Base-by-base conservation (phyloP, 192 early-diverging fungal genomes). In the Backusella psychrophila region DNA sequence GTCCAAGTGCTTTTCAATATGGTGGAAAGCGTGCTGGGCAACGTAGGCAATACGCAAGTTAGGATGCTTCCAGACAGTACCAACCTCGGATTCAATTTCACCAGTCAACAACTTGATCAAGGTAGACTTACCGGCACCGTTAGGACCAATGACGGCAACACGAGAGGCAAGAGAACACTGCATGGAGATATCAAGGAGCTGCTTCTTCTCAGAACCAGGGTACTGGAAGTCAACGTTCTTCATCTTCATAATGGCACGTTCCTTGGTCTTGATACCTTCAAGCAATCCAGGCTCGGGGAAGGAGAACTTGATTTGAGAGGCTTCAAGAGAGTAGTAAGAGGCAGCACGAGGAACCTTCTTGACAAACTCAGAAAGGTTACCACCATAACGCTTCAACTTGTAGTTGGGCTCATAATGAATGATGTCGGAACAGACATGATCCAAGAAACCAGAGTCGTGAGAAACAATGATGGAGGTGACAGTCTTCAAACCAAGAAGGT, bases 11-110 rank as follows among this genome's bases (percentile, higher is more conserved):
- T 91, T 89, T 78, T 95, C 92, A 77, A 95, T 85, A 82, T 95
- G 92, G 83, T 94, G 92, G 92, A 95, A 94, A 68, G 92, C 91
- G 85, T 95, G 94, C 83, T 95, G 93, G 46, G 93, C 92, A 59
- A 95, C 91, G 78, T 94, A 94, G 68, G 89, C 94, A 78, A 95
- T 88, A 84, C 93, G 93, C 79, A 93, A 85, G 85, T 94, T 93
- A 69, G 91, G 91, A 82, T 95, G 92, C 81, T 91, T 93, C 89
- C 90, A 93, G 70, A 95, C 92, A 33, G 83, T 81, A 78, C 94
- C 94, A 29, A 83, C 78, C 46, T 88, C 87, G 23, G 94, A 90
- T 75, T 90, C 86, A 33, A 92, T 86, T 80, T 94, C 93, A 75
- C 94, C 93, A 44, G 91, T 90, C 77, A 95, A 86, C 49, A 95